A percentile compares a stretch with the other conserved stretches of the same genome.
Evolutionary conservation across 2,329 filamentous ascomycete species (phyloP).

Genomic region (Lachnellula hyalina): DNA sequence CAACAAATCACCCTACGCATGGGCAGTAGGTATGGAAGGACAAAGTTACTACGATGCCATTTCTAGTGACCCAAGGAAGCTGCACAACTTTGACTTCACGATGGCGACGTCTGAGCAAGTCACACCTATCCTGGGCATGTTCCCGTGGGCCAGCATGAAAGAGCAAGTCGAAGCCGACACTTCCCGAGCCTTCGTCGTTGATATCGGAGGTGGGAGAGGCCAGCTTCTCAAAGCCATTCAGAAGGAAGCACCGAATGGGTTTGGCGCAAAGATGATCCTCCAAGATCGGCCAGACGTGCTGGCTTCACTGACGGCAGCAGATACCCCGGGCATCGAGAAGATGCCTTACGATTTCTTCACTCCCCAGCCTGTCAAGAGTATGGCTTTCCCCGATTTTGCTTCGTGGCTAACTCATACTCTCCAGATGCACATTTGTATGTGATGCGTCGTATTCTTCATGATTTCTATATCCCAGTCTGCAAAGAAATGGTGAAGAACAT

Average conservation of each 20-base stretch:
- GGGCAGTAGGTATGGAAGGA: conserved; percentile 11
- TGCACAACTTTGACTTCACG: too few relatives aligned
- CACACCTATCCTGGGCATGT: conserved; percentile 14
- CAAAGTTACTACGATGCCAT: conserved; percentile 13
- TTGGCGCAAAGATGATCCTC: conserved; percentile 15
- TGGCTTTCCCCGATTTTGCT: not conserved
- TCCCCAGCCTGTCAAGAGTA: conserved; percentile 35
- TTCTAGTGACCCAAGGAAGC: not conserved
- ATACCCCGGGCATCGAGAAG: conserved; percentile 27
- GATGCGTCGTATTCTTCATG: conserved; percentile 29
- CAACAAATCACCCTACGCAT: conserved; percentile 15
- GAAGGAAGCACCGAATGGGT: conserved; percentile 12
- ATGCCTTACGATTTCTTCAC: conserved; percentile 35
- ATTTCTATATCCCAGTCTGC: conserved; percentile 26
- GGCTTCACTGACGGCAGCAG: not conserved
- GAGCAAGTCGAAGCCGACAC: conserved; percentile 20
- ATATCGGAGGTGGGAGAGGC: conserved; percentile 15
- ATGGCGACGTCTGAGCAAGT: not conserved
- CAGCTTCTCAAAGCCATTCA: conserved; percentile 28
- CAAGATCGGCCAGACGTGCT: conserved; percentile 29
- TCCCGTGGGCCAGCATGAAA: conserved; percentile 10
- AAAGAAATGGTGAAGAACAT: conserved; percentile 20
- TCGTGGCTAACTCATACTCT: not conserved
- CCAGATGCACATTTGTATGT: conserved; percentile 26
- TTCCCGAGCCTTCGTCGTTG: conserved; percentile 21